phyloP scores from a whole-genome alignment of 2,329 filamentous ascomycete species.

The Esteya vermicola region DNA sequence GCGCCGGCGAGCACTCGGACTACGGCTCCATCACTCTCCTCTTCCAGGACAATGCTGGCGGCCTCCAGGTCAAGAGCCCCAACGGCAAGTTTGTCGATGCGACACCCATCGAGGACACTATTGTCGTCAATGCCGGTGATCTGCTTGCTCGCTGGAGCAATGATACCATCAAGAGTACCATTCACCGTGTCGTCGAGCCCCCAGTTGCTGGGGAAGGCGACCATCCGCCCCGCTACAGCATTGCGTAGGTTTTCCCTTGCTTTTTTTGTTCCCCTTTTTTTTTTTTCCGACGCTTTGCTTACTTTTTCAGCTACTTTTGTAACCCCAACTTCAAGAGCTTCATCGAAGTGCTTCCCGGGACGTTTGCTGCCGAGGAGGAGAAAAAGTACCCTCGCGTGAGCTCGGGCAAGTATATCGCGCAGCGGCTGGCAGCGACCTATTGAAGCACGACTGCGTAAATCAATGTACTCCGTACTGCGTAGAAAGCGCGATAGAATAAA shows the following conservation, averaged over 20 bases:
- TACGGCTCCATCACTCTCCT: conserved; percentile 48
- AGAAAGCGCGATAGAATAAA: no score
- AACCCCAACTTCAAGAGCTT: conserved; percentile 65
- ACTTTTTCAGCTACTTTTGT: conserved; percentile 55
- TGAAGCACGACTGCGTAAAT: no score
- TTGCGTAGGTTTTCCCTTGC: conserved; percentile 45
- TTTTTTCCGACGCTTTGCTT: background rate
- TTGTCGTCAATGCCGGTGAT: conserved; percentile 84
- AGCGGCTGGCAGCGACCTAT: conserved; percentile 64
- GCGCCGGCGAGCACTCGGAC: conserved; percentile 65
- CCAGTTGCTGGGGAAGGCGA: conserved; percentile 35
- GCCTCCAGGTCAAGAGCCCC: conserved; percentile 50
- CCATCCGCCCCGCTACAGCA: conserved; percentile 70
- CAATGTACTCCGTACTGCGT: no score
- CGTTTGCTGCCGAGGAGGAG: conserved; percentile 45
- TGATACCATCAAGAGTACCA: conserved; percentile 78
- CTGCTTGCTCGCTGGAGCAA: conserved; percentile 81
- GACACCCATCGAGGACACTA: conserved; percentile 64
- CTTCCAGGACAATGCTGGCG: conserved; percentile 44
- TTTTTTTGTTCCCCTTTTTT: background rate
- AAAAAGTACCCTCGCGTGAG: conserved; percentile 72
- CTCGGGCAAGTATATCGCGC: conserved; percentile 67
- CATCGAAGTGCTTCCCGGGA: conserved; percentile 73
- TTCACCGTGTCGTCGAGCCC: conserved; percentile 82
- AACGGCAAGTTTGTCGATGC: conserved; percentile 70